A percentile compares a stretch with the other conserved stretches of the same genome.
Evolutionary conservation across 2,329 filamentous ascomycete genomes (phyloP).

Genomic region (Penicillium verrucosum): DNA sequence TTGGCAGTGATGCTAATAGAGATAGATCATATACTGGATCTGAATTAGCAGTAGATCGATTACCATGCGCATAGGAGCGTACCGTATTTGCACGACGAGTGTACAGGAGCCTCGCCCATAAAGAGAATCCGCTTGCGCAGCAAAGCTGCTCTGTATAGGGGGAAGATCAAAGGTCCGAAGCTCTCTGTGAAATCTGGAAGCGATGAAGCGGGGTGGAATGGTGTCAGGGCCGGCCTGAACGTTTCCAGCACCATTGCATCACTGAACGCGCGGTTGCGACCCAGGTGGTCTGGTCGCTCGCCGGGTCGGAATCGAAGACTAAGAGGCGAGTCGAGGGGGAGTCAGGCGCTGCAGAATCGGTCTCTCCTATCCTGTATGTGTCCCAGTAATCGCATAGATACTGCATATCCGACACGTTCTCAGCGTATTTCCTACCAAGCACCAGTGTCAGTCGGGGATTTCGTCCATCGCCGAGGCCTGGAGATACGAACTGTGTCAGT

Average conservation of each 20-base stretch:
- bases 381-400: constrained; percentile 80
- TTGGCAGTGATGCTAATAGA: constrained; percentile 83
- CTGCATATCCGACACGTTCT: constrained; percentile 60
- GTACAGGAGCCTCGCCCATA: constrained; percentile 79
- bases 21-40: constrained; percentile 82
- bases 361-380: constrained; percentile 37
- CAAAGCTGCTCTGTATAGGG: constrained; percentile 81
- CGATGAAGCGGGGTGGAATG: constrained; percentile 82
- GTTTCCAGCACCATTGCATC: constrained; percentile 42
- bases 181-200: constrained; percentile 71
- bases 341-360: constrained; percentile 40
- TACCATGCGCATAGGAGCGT: constrained; percentile 21
- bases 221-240: constrained; percentile 60
- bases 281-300: constrained; percentile 35
- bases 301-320: constrained; percentile 54
- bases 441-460: constrained; percentile 13
- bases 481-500: constrained; percentile 61
- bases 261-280: constrained; percentile 40
- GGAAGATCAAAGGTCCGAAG: constrained; percentile 89
- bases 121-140: constrained; percentile 85
- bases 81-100: constrained; percentile 87
- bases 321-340: constrained; percentile 53
- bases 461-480: neutral
- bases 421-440: constrained; percentile 52
- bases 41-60: constrained; percentile 21